Conservation (phyloP, 768 basidiomycete genomes). For the Arthromyces matolae region DNA sequence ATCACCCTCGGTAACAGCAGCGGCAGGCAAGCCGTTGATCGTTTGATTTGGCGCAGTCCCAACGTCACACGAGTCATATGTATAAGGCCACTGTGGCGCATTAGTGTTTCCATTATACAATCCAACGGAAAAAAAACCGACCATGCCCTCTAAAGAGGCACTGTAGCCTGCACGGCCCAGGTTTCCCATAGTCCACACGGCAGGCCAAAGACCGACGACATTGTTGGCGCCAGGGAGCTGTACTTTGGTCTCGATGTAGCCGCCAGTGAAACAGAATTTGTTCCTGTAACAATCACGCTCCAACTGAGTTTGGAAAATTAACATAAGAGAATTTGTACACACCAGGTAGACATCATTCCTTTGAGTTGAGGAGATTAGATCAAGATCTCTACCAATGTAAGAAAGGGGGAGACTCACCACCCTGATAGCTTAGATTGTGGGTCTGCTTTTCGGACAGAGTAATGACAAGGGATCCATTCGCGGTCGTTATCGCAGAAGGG, state of each 20-base stretch:
- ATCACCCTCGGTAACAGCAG: conserved; percentile 61
- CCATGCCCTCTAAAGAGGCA: conserved; percentile 77
- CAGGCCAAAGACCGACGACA: conserved; percentile 73
- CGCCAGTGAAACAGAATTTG: conserved; percentile 88
- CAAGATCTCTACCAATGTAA: too few relatives aligned
- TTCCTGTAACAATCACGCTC: too few relatives aligned
- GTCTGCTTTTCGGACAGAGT: conserved; percentile 60
- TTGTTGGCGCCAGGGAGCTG: conserved; percentile 64
- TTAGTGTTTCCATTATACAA: neutral
- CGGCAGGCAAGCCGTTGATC: conserved; percentile 59
- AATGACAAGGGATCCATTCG: conserved; percentile 68
- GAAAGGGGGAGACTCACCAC: too few relatives aligned
- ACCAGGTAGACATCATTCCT: conserved; percentile 48
- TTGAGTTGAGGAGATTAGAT: too few relatives aligned
- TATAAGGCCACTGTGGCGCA: conserved; percentile 68
- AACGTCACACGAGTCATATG: conserved; percentile 79
- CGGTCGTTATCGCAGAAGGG: conserved; percentile 73
- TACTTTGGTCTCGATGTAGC: conserved; percentile 64
- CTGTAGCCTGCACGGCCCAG: conserved; percentile 81
- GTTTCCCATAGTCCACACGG: conserved; percentile 74
- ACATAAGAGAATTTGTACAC: neutral
- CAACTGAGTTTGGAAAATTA: conserved; percentile 30
- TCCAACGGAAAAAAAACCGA: conserved; percentile 24
- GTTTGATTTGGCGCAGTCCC: conserved; percentile 85
- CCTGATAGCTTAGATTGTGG: conserved; percentile 69